Evolutionary conservation across 2,329 filamentous ascomycete species (phyloP).

Genomic region (Colletotrichum limetticola): DNA sequence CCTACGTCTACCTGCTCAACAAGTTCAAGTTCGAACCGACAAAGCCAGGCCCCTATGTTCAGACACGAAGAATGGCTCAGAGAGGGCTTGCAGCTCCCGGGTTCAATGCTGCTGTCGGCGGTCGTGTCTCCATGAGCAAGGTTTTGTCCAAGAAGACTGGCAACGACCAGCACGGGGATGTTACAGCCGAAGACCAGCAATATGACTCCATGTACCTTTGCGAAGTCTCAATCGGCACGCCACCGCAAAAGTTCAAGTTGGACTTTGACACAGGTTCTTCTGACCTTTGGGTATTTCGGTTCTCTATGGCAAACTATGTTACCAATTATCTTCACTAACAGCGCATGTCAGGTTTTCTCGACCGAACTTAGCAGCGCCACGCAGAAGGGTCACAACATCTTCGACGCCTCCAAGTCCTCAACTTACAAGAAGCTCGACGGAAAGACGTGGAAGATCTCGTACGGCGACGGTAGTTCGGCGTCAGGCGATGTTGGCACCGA

Average conservation of each 20-base stretch:
- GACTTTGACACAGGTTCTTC: constrained; percentile 81
- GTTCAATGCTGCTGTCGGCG: constrained; percentile 21
- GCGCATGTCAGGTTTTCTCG: constrained; percentile 41
- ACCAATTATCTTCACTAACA: constrained; percentile 40
- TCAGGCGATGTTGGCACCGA: constrained; percentile 74
- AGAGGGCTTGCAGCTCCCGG: constrained; percentile 32
- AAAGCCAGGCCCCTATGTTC: constrained; percentile 28
- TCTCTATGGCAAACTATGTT: constrained; percentile 53
- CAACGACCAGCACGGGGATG: constrained; percentile 22
- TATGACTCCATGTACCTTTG: constrained; percentile 59
- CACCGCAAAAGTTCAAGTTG: constrained; percentile 70
- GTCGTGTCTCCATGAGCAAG: constrained; percentile 28
- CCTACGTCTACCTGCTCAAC: constrained; percentile 30
- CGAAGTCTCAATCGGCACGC: constrained; percentile 53
- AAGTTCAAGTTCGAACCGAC: constrained; percentile 34
- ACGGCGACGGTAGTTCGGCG: constrained; percentile 74
- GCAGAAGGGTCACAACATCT: constrained; percentile 54
- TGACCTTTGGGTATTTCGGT: constrained; percentile 77
- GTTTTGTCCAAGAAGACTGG: constrained; percentile 21
- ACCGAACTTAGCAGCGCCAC: constrained; percentile 39
- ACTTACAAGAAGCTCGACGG: constrained; percentile 50
- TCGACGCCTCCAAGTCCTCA: constrained; percentile 48
- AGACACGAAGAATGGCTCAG: constrained; percentile 28
- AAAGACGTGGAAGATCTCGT: constrained; percentile 71
- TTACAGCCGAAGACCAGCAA: constrained; percentile 54